phyloP scores from a whole-genome alignment of 2,329 filamentous ascomycete species.

The Diaporthe batatas region DNA sequence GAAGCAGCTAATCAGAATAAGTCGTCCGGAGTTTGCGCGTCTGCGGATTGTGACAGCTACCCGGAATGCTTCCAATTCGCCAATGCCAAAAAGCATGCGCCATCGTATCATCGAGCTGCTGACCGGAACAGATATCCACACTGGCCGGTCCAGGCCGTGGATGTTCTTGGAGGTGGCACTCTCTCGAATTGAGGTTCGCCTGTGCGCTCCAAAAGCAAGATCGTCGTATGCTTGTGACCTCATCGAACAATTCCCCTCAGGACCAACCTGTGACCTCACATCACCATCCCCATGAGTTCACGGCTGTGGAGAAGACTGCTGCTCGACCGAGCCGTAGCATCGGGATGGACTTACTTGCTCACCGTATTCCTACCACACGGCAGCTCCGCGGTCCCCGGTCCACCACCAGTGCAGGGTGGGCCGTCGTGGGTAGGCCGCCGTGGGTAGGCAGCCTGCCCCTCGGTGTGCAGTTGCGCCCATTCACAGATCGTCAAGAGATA shows the following conservation, averaged over 20 bases:
- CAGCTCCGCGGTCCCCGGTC: conserved; percentile 12
- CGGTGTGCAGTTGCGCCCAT: neutral
- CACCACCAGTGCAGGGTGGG: neutral
- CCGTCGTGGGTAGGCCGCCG: conserved; percentile 10
- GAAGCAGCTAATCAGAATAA: conserved; percentile 7
- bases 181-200: conserved; percentile 5
- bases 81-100: conserved; percentile 21
- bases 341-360: conserved; percentile 9
- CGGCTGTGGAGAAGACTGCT: neutral
- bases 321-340: neutral
- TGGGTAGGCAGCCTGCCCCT: conserved; percentile 18
- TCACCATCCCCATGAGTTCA: conserved; percentile 22
- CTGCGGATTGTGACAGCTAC: conserved; percentile 30
- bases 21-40: conserved; percentile 31
- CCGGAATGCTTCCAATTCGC: conserved; percentile 40
- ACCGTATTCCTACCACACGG: conserved; percentile 22
- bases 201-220: neutral
- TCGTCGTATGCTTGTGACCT: conserved; percentile 36
- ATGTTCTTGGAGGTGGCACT: conserved; percentile 3
- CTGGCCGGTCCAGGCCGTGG: conserved; percentile 3
- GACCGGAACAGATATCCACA: conserved; percentile 35
- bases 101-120: conserved; percentile 32
- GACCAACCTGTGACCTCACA: neutral
- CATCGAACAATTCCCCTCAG: conserved; percentile 10
- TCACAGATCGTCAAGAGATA: neutral